Conservation (phyloP, 208 protist species). For the Trypanosoma grayi region DNA sequence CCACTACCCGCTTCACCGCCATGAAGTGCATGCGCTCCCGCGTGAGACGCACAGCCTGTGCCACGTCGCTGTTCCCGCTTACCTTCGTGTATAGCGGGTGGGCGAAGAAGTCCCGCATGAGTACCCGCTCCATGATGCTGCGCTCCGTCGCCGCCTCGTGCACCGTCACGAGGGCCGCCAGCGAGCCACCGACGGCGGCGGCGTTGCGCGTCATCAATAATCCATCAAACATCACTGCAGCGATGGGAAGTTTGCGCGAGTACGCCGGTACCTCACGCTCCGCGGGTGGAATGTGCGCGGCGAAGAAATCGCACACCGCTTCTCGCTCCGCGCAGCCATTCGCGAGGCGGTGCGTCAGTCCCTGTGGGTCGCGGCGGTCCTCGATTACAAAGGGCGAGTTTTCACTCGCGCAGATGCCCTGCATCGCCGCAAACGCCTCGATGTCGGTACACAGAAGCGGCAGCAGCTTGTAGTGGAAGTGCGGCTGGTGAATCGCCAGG, state of each 20-base stretch:
- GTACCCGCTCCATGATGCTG: slow-evolving; percentile 35
- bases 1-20: slow-evolving; percentile 39
- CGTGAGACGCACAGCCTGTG: slow-evolving; percentile 25
- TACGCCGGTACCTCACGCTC: slow-evolving; percentile 46
- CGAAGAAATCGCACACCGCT: slow-evolving; percentile 60
- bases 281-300: slow-evolving; percentile 33
- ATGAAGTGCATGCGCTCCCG: slow-evolving; percentile 56
- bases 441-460: slow-evolving; percentile 64
- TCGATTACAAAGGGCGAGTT: slow-evolving; percentile 62
- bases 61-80: slow-evolving; percentile 20
- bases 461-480: slow-evolving; percentile 79
- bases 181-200: neutral
- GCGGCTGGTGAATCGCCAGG: slow-evolving; percentile 56
- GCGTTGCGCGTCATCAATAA: slow-evolving; percentile 31
- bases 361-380: slow-evolving; percentile 52
- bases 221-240: slow-evolving; percentile 53
- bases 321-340: slow-evolving; percentile 45
- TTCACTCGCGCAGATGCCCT: slow-evolving; percentile 49
- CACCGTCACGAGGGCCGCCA: slow-evolving; percentile 56
- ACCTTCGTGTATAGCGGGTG: slow-evolving; percentile 46
- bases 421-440: slow-evolving; percentile 70
- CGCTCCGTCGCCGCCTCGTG: slow-evolving; percentile 44
- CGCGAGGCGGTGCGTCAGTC: slow-evolving; percentile 48
- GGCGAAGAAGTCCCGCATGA: slow-evolving; percentile 66
- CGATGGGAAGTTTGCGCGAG: slow-evolving; percentile 55